Base-by-base conservation (phyloP, 2,329 filamentous ascomycete genomes). In the Rutstroemia sp. region DNA sequence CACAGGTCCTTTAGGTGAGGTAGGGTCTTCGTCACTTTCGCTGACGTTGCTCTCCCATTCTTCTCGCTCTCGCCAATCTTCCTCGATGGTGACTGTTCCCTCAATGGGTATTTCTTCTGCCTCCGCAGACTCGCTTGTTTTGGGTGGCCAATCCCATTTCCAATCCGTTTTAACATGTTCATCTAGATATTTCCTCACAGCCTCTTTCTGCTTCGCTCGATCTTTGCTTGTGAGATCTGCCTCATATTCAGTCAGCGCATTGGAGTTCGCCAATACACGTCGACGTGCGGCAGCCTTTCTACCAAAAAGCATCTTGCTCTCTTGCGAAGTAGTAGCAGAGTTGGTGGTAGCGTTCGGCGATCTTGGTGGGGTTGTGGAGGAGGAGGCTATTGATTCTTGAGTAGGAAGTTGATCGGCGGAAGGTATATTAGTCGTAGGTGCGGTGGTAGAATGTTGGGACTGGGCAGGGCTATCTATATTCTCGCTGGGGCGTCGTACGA, bases 161-260 rank as follows among this genome's bases (percentile, higher is more conserved):
- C 83, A 87, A 64, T 85, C 82, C 59, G 75, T 76, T 59, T 76
- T 78, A 42, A 86, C 72, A 61, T 77, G 80, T 21, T 76, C 73
- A 2, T 72, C 69, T 1, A 87, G 70, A 61, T 78, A 80, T 51
- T 73, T 77, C 64, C 74, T 80, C 38, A 86, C 78, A 12, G 83
- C 83, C 42, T 83, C 80, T 65, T 85, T 86, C 63, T 84, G 80
- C 70, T 78, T 83, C 25, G 69, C 60, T 67, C 84, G 85, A 67
- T 86, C 83, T 64, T 75, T 78, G 67, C 79, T 84, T 50, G 83
- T 69, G 5, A 86, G 73, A 65, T 86, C 83, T 19, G 79, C 75
- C 59, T 85, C 79, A 63, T 82, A 79, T 25, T 65, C 58, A 3
- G 63, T 83, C 73, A 69, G 45, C 45, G 71, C 67, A 51, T 63